A percentile compares a stretch with the other conserved stretches of the same genome.
Conservation (phyloP, 2,329 filamentous ascomycete genomes). For the Penicillium sp. region DNA sequence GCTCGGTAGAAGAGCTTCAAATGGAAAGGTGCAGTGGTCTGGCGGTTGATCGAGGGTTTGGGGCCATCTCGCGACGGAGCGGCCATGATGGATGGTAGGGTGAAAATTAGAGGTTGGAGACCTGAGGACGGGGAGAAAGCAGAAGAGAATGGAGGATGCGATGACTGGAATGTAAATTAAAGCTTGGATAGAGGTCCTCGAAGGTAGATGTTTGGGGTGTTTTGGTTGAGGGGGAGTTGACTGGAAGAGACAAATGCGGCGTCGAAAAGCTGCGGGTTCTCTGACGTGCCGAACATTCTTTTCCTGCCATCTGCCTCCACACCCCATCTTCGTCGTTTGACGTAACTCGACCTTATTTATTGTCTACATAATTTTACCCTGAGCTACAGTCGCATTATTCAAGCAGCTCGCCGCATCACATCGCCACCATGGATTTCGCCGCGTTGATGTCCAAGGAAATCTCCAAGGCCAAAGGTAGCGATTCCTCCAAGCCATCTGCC, state of each 20-base stretch:
- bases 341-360: not conserved
- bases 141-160: not conserved
- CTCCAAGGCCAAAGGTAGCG: conserved; percentile 67
- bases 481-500: conserved; percentile 30
- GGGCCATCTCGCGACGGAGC: conserved; percentile 29
- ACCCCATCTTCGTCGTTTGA: not conserved
- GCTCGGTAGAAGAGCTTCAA: conserved; percentile 81
- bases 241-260: conserved; percentile 15
- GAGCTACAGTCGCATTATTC: not conserved
- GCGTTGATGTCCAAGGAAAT: conserved; percentile 92
- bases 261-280: conserved; percentile 16
- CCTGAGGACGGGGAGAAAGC: not conserved
- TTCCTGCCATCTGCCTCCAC: conserved; percentile 9
- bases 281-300: conserved; percentile 14
- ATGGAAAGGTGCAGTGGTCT: conserved; percentile 75
- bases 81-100: conserved; percentile 16
- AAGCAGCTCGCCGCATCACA: not conserved
- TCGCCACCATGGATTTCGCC: conserved; percentile 81
- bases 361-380: not conserved
- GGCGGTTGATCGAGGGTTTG: conserved; percentile 59
- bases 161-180: not conserved
- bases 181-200: not conserved
- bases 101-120: not conserved
- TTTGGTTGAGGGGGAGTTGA: conserved; percentile 6
- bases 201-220: not conserved